phyloP scores from a whole-genome alignment of 768 basidiomycete genomes.

The Tulasnella sp. region DNA sequence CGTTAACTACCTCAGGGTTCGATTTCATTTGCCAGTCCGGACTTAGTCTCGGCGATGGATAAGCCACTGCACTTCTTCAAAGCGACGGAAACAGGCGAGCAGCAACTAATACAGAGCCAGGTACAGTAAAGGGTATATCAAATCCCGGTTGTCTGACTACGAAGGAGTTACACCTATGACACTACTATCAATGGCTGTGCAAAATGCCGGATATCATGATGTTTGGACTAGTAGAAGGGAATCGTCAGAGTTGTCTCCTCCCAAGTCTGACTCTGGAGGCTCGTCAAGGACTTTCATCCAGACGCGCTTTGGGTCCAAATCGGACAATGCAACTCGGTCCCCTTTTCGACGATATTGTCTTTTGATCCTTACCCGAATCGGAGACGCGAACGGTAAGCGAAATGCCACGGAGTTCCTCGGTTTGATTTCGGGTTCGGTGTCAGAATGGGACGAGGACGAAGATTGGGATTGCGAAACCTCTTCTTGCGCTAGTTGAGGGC shows the following conservation, averaged over 20 bases:
- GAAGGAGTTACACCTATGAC: too few species aligned
- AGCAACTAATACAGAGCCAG: neutral
- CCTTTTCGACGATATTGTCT: neutral
- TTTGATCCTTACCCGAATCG: neutral
- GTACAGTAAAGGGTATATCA: too few species aligned
- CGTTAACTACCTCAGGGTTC: neutral
- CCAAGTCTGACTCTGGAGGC: neutral
- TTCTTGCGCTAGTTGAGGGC: neutral
- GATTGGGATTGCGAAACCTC: neutral
- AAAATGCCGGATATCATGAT: neutral
- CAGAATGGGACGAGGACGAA: neutral
- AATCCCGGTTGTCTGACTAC: too few species aligned
- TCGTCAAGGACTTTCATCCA: conserved; percentile 6
- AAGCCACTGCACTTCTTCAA: neutral
- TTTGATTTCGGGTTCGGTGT: neutral
- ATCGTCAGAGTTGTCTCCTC: neutral
- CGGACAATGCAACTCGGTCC: conserved; percentile 2
- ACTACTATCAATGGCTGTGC: neutral
- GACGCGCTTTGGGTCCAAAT: neutral
- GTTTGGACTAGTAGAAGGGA: neutral
- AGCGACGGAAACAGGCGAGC: neutral
- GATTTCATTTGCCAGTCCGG: neutral
- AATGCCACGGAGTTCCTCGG: neutral
- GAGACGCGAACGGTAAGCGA: neutral
- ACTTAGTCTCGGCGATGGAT: neutral